phyloP scores from a whole-genome alignment of 2,329 filamentous ascomycete genomes.

The Paracamarosporium sp. region DNA sequence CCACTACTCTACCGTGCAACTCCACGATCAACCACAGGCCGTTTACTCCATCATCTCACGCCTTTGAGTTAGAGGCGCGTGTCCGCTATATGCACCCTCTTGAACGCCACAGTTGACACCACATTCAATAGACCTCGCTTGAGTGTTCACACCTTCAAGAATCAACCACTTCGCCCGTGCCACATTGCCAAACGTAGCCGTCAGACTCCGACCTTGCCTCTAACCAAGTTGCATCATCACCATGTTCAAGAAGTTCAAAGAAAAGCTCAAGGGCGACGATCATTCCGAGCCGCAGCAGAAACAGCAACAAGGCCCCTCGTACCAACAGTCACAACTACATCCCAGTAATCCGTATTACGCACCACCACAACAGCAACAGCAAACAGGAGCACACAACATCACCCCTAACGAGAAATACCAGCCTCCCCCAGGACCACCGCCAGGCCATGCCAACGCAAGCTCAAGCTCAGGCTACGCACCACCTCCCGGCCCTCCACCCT shows the following conservation, averaged over 20 bases:
- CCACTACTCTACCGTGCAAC: not conserved
- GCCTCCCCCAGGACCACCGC: conserved; percentile 37
- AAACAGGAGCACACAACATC: conserved; percentile 14
- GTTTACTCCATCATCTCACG: not conserved
- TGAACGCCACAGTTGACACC: too few species aligned
- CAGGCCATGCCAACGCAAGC: conserved; percentile 16
- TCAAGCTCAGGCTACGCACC: conserved; percentile 26
- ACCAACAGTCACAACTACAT: conserved; percentile 29
- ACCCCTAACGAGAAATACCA: conserved; percentile 33
- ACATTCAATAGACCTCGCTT: too few species aligned
- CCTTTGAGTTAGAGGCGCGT: too few species aligned
- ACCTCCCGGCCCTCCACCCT: conserved; percentile 31
- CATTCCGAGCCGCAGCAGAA: conserved; percentile 12
- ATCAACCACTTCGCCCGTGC: not conserved
- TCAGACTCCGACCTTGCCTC: not conserved
- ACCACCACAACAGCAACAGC: conserved; percentile 17
- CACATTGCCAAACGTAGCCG: not conserved
- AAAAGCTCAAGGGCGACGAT: conserved; percentile 40
- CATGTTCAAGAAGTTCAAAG: conserved; percentile 47
- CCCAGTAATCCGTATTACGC: conserved; percentile 34
- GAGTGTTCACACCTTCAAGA: too few species aligned
- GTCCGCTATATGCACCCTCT: too few species aligned
- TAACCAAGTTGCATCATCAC: conserved; percentile 6
- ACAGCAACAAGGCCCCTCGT: conserved; percentile 15
- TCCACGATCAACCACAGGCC: not conserved